Evolutionary conservation across 2,329 filamentous ascomycete genomes (phyloP).

Genomic region (Elsinoe australis): DNA sequence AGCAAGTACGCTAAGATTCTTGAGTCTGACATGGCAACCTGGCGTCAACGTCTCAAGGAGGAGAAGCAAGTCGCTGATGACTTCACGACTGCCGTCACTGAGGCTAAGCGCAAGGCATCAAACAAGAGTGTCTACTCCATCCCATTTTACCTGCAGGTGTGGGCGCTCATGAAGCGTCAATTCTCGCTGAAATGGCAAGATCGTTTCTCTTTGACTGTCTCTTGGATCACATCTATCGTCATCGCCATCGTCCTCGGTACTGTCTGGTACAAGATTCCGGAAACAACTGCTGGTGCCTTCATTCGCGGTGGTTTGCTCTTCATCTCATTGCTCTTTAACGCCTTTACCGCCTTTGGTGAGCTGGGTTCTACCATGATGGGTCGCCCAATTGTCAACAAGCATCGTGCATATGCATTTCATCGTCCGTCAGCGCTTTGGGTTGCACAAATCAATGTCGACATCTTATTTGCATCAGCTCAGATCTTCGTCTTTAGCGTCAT

Average conservation of each 20-base stretch:
- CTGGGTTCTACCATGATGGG: constrained; percentile 67
- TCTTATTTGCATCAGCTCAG: constrained; percentile 58
- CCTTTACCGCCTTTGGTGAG: constrained; percentile 79
- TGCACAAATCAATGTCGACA: constrained; percentile 72
- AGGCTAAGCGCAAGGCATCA: constrained; percentile 68
- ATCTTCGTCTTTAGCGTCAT: constrained; percentile 67
- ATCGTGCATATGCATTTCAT: constrained; percentile 75
- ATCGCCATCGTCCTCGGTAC: constrained; percentile 74
- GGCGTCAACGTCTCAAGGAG: constrained; percentile 55
- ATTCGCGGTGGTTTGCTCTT: constrained; percentile 76
- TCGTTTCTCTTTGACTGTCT: constrained; percentile 65
- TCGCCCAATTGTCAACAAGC: constrained; percentile 72
- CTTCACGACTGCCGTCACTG: constrained; percentile 65
- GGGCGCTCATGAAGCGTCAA: constrained; percentile 75
- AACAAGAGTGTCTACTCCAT: constrained; percentile 73
- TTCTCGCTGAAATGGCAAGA: constrained; percentile 83
- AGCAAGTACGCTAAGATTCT: constrained; percentile 54
- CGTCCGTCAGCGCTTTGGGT: constrained; percentile 76
- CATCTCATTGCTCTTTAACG: constrained; percentile 72
- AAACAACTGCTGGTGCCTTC: constrained; percentile 62
- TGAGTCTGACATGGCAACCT: constrained; percentile 59
- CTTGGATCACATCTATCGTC: constrained; percentile 62
- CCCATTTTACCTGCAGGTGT: constrained; percentile 74
- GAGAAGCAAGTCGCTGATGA: constrained; percentile 65
- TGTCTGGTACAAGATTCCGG: constrained; percentile 63